Percentiles rank a stretch among this genome's conserved stretches.
These are phyloP conservation scores for Obba rivulosa DNA, from an alignment of 768 basidiomycete species.

Conservation along the genomic window DNA sequence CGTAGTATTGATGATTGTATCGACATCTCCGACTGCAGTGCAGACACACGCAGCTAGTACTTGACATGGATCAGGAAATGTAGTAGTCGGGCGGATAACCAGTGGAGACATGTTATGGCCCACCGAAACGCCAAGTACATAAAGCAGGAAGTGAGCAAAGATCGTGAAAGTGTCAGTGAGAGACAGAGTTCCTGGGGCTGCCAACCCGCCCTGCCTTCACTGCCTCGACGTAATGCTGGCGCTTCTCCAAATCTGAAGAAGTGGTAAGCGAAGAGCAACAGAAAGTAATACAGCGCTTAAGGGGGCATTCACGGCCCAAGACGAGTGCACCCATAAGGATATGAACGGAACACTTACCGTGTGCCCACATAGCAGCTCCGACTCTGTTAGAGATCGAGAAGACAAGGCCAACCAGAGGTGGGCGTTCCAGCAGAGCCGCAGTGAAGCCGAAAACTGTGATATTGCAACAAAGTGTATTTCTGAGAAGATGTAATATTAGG, in stretches of 20 bases:
- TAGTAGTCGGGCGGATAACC: no score
- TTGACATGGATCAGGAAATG: no score
- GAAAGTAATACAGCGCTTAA: not conserved
- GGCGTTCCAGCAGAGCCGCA: slow-evolving; percentile 73
- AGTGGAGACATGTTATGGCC: no score
- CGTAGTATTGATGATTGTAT: no score
- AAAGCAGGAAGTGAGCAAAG: no score
- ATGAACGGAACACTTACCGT: slow-evolving; percentile 40
- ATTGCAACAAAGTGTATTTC: not conserved
- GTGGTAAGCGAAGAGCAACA: not conserved
- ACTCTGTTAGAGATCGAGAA: slow-evolving; percentile 85
- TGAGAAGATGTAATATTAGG: not conserved
- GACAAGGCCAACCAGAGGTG: slow-evolving; percentile 77
- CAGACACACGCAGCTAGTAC: no score
- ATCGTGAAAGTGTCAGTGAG: no score
- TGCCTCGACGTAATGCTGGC: slow-evolving; percentile 42
- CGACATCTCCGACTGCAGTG: no score
- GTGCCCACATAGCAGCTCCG: slow-evolving; percentile 94
- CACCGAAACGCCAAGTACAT: no score
- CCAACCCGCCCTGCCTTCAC: slow-evolving; percentile 8
- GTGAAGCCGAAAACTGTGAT: slow-evolving; percentile 77
- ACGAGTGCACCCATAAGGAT: no score
- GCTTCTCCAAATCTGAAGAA: slow-evolving; percentile 55
- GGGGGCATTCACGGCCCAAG: not conserved
- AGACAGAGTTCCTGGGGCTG: no score